phyloP scores from a whole-genome alignment of 257 asterid genomes.

The Solanum paucissectum region DNA sequence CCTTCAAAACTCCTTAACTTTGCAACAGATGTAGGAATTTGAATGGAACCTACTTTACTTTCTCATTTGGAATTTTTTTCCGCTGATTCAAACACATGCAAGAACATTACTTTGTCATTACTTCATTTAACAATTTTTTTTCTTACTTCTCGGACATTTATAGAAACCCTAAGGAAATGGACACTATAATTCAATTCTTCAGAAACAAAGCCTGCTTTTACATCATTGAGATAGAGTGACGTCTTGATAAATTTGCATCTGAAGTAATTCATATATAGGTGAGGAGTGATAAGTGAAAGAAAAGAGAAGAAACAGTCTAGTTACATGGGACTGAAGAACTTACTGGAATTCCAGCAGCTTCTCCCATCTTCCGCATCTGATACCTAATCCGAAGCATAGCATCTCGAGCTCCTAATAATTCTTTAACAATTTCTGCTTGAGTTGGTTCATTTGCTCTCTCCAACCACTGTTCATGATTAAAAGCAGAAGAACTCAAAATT shows the following conservation, averaged over 20 bases:
- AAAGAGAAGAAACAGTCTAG: not conserved
- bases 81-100: not conserved
- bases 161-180: not conserved
- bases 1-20: not conserved
- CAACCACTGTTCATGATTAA: conserved; percentile 43
- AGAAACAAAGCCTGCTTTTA: not conserved
- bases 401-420: conserved; percentile 79
- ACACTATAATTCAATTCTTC: not conserved
- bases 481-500: not conserved
- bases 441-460: conserved; percentile 38
- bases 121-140: not conserved
- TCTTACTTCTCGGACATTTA: not conserved
- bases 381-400: conserved; percentile 76
- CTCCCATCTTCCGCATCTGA: conserved; percentile 88
- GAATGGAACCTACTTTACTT: not conserved
- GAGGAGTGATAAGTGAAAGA: not conserved
- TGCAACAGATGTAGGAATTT: not conserved
- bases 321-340: conserved; percentile 11
- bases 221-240: not conserved
- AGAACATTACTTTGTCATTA: not conserved
- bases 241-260: not conserved
- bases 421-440: conserved; percentile 46
- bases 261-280: not conserved
- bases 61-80: not conserved
- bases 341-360: conserved; percentile 94